Conservation (phyloP, 169 alveolate species). For the Plasmodium blacklocki region DNA sequence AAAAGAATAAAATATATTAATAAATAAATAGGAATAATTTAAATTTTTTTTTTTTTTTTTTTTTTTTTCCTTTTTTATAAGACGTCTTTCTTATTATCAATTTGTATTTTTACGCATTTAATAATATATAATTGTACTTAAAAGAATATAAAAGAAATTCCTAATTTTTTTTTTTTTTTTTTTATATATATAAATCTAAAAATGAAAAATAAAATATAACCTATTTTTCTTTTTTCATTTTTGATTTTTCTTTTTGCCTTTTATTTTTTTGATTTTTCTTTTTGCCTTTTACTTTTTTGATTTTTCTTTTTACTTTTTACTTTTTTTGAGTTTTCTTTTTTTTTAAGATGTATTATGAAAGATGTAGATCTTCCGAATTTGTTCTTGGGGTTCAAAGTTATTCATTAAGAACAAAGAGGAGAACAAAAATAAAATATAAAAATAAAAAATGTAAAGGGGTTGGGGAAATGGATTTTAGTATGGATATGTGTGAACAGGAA, state of each 20-base stretch:
- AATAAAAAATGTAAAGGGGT: neutral
- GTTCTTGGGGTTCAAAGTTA: conserved; percentile 57
- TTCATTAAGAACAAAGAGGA: conserved; percentile 14
- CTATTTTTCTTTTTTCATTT: neutral
- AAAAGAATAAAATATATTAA: too few species aligned
- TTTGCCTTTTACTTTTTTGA: neutral
- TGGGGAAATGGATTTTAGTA: neutral
- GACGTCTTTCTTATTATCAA: too few species aligned
- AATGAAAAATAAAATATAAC: neutral
- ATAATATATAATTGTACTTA: too few species aligned
- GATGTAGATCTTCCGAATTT: conserved; percentile 55
- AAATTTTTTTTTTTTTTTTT: too few species aligned
- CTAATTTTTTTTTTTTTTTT: too few species aligned
- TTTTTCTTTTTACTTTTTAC: neutral
- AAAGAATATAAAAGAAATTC: too few species aligned
- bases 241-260: neutral
- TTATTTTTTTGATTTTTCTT: too few species aligned
- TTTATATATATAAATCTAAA: too few species aligned
- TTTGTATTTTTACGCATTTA: too few species aligned
- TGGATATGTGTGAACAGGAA: neutral
- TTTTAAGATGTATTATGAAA: conserved; percentile 12
- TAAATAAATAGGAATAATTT: too few species aligned
- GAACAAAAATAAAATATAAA: conserved; percentile 11
- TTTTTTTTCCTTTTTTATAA: too few species aligned
- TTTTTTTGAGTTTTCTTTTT: neutral